Base-by-base conservation (phyloP, 2,329 filamentous ascomycete genomes). In the Juglanconis juglandina region DNA sequence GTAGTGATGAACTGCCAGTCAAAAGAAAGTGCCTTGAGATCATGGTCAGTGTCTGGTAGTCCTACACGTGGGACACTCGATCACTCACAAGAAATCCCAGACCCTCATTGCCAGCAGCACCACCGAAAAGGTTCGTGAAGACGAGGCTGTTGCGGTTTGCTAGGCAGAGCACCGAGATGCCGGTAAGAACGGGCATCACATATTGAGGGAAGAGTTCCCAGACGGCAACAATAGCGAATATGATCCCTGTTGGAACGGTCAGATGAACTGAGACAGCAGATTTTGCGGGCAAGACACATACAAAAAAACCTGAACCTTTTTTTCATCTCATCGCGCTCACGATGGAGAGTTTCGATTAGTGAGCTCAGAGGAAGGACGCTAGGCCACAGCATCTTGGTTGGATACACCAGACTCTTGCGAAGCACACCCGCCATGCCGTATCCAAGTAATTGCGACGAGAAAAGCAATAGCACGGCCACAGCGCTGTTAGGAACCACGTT, bases 131-230 rank as follows among this genome's bases (percentile, higher is more conserved):
- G 46, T 78, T 77, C 24, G 78, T 80, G 53, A 81, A 78, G 5
- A 78, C 67, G 1, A 75, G 63, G 56, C 68, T 79, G 44, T 76
- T 68, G 41, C 75, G 72, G 11, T 77, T 73, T 0, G 78, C 75
- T 4, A 81, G 71, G 63, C 79, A 82, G 55, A 80, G 78, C 33
- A 82, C 9, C 71, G 68, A 71, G 13, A 77, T 59, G 4, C 73
- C 73, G 14, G 68, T 75, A 5, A 81, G 68, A 4, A 77, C 60
- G 1, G 78, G 75, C 52, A 78, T 76, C 0, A 81, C 75, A 51
- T 77, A 80, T 59, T 79, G 73, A 0, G 81, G 79, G 47, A 83
- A 68, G 32, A 79, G 70, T 55, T 82, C 79, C 74, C 80, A 83
- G 37, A 76, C 64, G 51, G 79, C 76, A 44, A 79, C 71, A 49